Evolutionary conservation across 2,329 filamentous ascomycete species (phyloP), one percentile per base, ranked within the genome.

Genomic region (Diaporthe sp.): DNA sequence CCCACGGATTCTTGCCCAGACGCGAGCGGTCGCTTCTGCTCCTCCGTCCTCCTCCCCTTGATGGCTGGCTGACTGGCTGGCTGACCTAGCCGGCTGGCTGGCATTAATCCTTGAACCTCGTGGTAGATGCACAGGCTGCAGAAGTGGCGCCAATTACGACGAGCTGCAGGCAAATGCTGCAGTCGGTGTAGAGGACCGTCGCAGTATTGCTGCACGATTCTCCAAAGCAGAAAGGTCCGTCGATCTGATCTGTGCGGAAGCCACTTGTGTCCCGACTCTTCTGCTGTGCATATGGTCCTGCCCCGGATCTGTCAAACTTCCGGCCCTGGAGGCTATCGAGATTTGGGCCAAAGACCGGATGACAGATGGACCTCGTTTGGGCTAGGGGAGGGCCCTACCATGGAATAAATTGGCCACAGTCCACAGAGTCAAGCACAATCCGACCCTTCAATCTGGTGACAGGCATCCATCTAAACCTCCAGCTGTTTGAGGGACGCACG

Each of bases 41-140:
- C 37, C 51, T 58, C 62, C 62, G 37, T 70, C 51, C 62, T 51
- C 71, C 37, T 57, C 71, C 71, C 46, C 74, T 67, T 73, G 70
- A 19, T 42, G 60, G 44, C 31, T 53, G 65, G 46, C 62, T 68
- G n/a, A 37, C 42, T 31, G 39, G 60, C 60, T 46, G 39, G 28
- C 25, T 31, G 53, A 19, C 53, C 28, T 34, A 39, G 60, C 61
- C 42, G 42, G 65, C 65, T 68, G 34, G 71, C 71, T 55, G 71
- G 71, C 42, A 39, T 73, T 65, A 44, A 75, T 72, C 72, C 75
- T 76, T 68, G 67, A 71, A 73, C 75, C 75, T 76, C 75, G 75
- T 76, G 75, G 75, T 71, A 71, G 58, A 39, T 60, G 22, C 72
- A 72, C 60, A 70, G 55, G 42, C 58, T 53, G 37, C 60, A 53